These are phyloP conservation scores for Pichia ethanolica DNA, from an alignment of 805 yeast genomes.

Conservation along the genomic window DNA sequence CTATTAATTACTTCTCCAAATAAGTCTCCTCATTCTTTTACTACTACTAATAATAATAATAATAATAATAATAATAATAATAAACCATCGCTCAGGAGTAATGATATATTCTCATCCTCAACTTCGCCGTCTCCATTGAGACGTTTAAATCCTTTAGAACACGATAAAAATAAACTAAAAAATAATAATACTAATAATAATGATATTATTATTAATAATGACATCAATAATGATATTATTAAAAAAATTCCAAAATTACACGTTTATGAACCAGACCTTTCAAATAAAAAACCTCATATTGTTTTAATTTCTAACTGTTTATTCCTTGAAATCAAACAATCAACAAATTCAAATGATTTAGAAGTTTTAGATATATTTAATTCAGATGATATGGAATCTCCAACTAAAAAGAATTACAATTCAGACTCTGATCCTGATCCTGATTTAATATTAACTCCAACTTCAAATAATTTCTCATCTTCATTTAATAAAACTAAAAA, in stretches of 20 bases:
- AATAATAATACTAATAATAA: not conserved
- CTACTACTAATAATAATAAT: too few relatives aligned
- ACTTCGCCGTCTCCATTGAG: not conserved
- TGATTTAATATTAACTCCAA: not conserved
- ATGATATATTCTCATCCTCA: not conserved
- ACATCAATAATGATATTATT: too few relatives aligned
- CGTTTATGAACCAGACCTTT: not conserved
- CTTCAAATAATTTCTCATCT: not conserved
- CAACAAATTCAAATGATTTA: too few relatives aligned
- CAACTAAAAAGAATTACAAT: too few relatives aligned
- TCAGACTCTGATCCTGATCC: too few relatives aligned
- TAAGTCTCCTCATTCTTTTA: not conserved
- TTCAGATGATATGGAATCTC: too few relatives aligned
- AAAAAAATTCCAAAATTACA: not conserved
- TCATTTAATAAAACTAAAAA: not conserved
- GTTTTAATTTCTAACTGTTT: slow-evolving; percentile 1
- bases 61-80: too few relatives aligned
- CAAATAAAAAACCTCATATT: not conserved
- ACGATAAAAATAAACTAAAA: not conserved
- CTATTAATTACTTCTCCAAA: slow-evolving; percentile 2
- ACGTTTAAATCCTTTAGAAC: not conserved
- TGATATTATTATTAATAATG: too few relatives aligned
- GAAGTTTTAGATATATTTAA: too few relatives aligned
- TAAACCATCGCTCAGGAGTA: too few relatives aligned
- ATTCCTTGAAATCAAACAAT: not conserved